Base-by-base conservation (phyloP, 176 grass and related monocot species). In the Bonia amplexicaulis region DNA sequence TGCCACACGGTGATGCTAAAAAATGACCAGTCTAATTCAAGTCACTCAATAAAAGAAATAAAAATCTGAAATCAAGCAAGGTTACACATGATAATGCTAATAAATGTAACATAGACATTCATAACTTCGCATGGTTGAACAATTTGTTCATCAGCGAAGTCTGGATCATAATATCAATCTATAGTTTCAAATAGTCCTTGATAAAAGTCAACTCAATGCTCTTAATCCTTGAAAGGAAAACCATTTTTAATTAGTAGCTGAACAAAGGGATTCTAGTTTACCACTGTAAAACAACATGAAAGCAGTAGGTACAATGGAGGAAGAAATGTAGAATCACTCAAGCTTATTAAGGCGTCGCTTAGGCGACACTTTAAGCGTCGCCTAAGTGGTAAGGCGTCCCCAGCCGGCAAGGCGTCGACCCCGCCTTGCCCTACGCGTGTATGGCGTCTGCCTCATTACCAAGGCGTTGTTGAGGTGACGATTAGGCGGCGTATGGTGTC, bases 121-220 rank as follows among this genome's bases (percentile, higher is more conserved):
- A 85, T 78, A 71, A 39, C 44, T 79, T 79, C 13, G 33, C 20
- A 51, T 57, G 53, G 6, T 71, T 78, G 48, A 26, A 37, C 44
- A 69, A 78, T 54, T 69, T 65, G 17, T 11, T 35, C 6, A 3
- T 25, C 63, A 61, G 41, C 1, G 19, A 71, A 84, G 31, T 72
- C 19, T 10, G 51, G 60, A 66, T 26, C 7, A 64, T 16, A 73
- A 42, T 44, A 81, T 54, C 64, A 81, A 69, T 57, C 46, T 70
- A 70, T 81, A 42, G 16, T 53, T 57, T 57, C 29, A 55, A 22
- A 81, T 81, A 39, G 33, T 81, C 53, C 49, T 29, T 81, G 49
- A 42, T 70, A 55, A 26, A 81, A 81, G 5, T 9, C 37, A 58
- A 81, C 66, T 57, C 35, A 70, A 42, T 81, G 66, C 15, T 58